Evolutionary conservation across 2,329 filamentous ascomycete species (phyloP), one percentile per base, ranked within the genome.

Genomic region (Beauveria rudraprayagi): DNA sequence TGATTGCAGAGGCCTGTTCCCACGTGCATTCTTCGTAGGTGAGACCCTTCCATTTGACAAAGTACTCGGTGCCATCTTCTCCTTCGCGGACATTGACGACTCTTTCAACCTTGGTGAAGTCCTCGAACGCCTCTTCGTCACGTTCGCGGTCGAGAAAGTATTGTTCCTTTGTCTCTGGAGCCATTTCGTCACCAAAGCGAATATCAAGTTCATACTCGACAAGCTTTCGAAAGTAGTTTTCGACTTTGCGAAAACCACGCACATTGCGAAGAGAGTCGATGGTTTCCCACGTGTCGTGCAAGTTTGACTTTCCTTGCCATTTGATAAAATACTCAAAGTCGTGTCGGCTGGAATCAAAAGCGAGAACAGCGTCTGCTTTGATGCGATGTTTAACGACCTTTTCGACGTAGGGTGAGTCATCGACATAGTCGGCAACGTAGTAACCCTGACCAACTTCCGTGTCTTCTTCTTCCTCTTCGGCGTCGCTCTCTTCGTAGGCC

Each of bases 1-100:
- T 90, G 67, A 97, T 84, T 40, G 93, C 80, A 6, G 84, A 81
- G 44, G 87, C 90, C 46, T 80, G 76, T 72, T 99, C 94, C 95
- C 95, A 99, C 2, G 95, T 99, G 75, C 90, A 96, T 64, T 88
- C 87, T 68, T 97, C 92, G 71, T 99, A 99, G 57, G 88, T 90
- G 56, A 97, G 83, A 11, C 91, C 90, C 75, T 94, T 96, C 92
- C 94, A 99, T 77, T 99, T 99, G 74, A 97, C 89, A 65, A 87
- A 91, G 73, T 99, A 99, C 72, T 97, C 91, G 0, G 84, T 84
- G 54, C 86, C 91, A 9, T 90, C 88, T 16, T 94, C 91, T 26
- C 88, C 89, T 62, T 91, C 85, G 64, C 90, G 87, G 62, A 88
- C 84, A 59, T 90, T 90, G 67, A 99, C 96, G 62, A 99, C 88